A percentile compares a stretch with the other conserved stretches of the same genome.
Evolutionary conservation across 257 asterid species (phyloP).

Genomic region (Eucommia ulmoides): DNA sequence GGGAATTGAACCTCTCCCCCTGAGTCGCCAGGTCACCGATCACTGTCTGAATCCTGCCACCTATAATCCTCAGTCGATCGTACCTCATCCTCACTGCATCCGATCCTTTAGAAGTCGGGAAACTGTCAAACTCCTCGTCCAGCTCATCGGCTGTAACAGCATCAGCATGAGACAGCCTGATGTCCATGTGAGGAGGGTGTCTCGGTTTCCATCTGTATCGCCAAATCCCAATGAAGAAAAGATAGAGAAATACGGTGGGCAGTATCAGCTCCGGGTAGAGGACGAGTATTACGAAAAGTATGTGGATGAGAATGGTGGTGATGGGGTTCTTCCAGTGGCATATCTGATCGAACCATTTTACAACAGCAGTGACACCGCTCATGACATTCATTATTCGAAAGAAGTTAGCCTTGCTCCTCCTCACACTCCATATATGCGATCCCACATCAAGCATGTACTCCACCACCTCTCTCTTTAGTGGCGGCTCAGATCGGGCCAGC

Average conservation of each 20-base stretch:
- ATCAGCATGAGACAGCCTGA: constrained; percentile 58
- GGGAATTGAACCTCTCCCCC: constrained; percentile 55
- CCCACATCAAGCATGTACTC: constrained; percentile 67
- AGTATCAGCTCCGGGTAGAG: constrained; percentile 49
- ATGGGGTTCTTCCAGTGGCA: constrained; percentile 80
- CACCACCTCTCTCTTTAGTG: constrained; percentile 47
- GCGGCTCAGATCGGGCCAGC: constrained; percentile 70
- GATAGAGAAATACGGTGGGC: constrained; percentile 62
- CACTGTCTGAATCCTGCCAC: constrained; percentile 69
- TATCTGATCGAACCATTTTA: constrained; percentile 61
- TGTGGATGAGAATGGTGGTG: constrained; percentile 62
- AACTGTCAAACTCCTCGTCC: constrained; percentile 73
- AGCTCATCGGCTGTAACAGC: constrained; percentile 42
- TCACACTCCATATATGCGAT: constrained; percentile 64
- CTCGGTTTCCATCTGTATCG: constrained; percentile 60
- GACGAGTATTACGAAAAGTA: constrained; percentile 40
- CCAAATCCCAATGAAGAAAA: constrained; percentile 60
- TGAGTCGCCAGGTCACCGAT: constrained; percentile 76
- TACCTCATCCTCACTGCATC: constrained; percentile 61
- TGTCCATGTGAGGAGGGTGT: constrained; percentile 89
- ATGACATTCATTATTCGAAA: constrained; percentile 33
- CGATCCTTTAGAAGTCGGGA: constrained; percentile 44
- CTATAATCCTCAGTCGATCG: constrained; percentile 60
- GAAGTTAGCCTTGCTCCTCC: constrained; percentile 74
- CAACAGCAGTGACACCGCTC: constrained; percentile 28